phyloP scores from a whole-genome alignment of 1,284 basidiomycete species.

The Papiliotrema flavescens region DNA sequence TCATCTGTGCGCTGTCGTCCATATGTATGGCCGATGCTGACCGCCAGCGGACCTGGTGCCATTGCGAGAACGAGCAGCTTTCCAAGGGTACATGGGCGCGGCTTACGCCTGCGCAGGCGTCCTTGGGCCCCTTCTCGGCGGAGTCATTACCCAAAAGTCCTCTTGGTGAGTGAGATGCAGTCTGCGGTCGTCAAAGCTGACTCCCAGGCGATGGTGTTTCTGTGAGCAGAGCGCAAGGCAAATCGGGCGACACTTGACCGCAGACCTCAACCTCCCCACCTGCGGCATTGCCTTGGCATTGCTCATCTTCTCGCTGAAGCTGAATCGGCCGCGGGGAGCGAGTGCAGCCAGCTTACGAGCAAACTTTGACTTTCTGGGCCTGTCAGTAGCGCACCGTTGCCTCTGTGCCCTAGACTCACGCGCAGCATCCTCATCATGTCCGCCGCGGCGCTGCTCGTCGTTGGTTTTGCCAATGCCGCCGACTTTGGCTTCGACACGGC shows the following conservation, averaged over 20 bases:
- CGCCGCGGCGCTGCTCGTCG: conserved; percentile 68
- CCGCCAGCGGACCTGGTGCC: conserved; percentile 36
- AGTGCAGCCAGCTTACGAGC: conserved; percentile 32
- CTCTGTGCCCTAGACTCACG: neutral
- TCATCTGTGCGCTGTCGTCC: conserved; percentile 9
- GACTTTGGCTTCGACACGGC: conserved; percentile 47
- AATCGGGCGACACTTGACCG: neutral
- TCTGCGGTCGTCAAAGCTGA: neutral
- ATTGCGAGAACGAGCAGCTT: conserved; percentile 38
- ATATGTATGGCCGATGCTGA: neutral
- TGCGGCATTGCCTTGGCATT: conserved; percentile 61
- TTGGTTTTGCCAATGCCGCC: conserved; percentile 62
- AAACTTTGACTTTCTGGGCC: conserved; percentile 44
- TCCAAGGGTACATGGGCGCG: conserved; percentile 38
- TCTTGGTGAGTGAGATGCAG: conserved; percentile 17
- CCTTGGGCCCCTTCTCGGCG: conserved; percentile 47
- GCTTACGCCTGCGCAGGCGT: conserved; percentile 44
- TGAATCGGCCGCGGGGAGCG: conserved; percentile 40
- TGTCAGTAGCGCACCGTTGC: conserved; percentile 10
- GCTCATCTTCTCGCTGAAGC: conserved; percentile 51
- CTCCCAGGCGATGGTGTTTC: conserved; percentile 29
- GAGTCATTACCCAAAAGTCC: conserved; percentile 33
- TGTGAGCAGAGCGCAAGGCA: conserved; percentile 12
- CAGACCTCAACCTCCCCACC: conserved; percentile 21
- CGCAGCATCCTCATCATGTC: conserved; percentile 59